Base-by-base conservation (phyloP, 2,329 filamentous ascomycete genomes). In the Fusarium protoensiforme region DNA sequence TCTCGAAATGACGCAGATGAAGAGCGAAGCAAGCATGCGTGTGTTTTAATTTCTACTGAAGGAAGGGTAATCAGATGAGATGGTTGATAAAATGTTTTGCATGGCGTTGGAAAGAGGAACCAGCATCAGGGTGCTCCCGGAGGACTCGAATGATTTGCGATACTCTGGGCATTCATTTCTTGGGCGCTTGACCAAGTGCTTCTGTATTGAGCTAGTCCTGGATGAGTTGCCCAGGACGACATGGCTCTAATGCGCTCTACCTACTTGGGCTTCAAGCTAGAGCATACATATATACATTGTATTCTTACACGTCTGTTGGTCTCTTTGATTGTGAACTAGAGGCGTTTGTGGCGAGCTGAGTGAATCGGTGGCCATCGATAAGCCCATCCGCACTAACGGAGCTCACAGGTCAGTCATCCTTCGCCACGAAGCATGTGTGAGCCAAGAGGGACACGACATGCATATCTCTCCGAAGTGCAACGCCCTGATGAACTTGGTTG, bases 1-100 rank as follows among this genome's bases (percentile, higher is more conserved):
- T 53, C 16, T 39, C 53, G 22, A 70, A 61, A 39, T 64, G 41
- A 65, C 24, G 36, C 20, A 46, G 41, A 39, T 31, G 24, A 54
- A 22, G 8, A n/a, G 36, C 20, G 16, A 35, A 18, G 31, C 14
- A 18, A 13, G 20, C 18, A 41, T 27, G 24, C 24, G 31, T 11
- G 20, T n/a, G 13, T 10, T 31, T 9, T 39, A 20, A 29, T 14
- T 39, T 38, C 20, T 38, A 20, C 18, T n/a, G 53, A 27, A 36
- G 16, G 11, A 53, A 29, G 33, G 38, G 39, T 43, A 61, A 43
- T 65, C 27, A 18, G 38, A 54, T 13, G 20, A 24, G 24, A 36
- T 13, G 20, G 4, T 46, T 22, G 20, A 9, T 10, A 58, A 62
- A 48, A 58, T 33, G 51, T 64, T n/a, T 16, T 36, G 48, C 20